Evolutionary conservation across 805 yeast species (phyloP), one percentile per base, ranked within the genome.

Genomic region (Hyphopichia homilentoma): DNA sequence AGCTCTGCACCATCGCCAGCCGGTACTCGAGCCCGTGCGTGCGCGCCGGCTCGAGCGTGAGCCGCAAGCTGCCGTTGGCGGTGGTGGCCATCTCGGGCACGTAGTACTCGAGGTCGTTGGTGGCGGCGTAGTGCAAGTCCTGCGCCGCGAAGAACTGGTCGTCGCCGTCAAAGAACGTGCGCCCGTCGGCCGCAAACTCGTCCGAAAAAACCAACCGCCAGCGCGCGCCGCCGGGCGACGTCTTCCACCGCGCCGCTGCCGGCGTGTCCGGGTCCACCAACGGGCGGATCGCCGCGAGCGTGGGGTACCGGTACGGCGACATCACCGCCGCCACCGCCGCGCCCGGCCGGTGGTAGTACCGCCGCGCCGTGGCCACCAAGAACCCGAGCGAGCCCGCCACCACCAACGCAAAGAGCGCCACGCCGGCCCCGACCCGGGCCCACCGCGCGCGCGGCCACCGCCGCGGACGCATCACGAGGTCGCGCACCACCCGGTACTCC

Each of bases 261-360:
- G 90, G 93, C 3, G 93, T 84, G 49, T 84, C 93, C 2, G 78
- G 75, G 48, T 84, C 94, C 11, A 84, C 60, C 28, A 84, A 58
- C n/a, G 55, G 40, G 41, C 93, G 62, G 33, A 83, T 69, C 1
- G 85, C 80, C 21, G 72, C 49, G 25, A 84, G 61, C 9, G 57
- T 57, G 4, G 81, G 79, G 48, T 82, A 84, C 9, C 51, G 43
- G 51, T 84, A 83, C 7, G 65, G 63, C 3, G 84, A 58, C 40
- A 81, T 57, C 5, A 62, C 38, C 30, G 66, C 73, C 43, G 60
- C 64, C 2, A 59, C 16, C 27, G 44, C 32, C 4, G 47, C 45
- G 4, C 41, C 39, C 12, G 30, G 21, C 2, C 39, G 37, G 5
- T 16, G 14, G 19, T 32, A 38, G 4, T 12, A 22, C 6, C 21